Conservation (phyloP, 371 early-diverging fungal genomes). For the Mucor mucedo region DNA sequence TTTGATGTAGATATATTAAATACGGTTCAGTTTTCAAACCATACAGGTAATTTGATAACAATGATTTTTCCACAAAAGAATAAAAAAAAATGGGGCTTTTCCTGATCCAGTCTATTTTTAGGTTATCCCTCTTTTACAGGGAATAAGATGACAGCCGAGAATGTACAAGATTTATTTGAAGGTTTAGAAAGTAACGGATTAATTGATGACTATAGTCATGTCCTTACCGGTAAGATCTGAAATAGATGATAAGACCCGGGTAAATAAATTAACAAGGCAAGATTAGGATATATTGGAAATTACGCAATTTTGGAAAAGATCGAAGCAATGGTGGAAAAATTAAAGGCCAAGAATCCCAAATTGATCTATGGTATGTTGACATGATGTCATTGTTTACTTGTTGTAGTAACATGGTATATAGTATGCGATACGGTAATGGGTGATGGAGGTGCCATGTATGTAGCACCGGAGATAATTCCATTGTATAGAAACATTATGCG, state of each 20-base stretch:
- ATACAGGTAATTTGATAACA: conserved; percentile 62
- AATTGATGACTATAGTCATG: conserved; percentile 73
- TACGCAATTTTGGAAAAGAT: conserved; percentile 70
- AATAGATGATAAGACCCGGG: background rate
- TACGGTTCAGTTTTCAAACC: conserved; percentile 93
- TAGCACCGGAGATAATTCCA: conserved; percentile 78
- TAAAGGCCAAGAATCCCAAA: conserved; percentile 53
- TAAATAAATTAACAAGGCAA: background rate
- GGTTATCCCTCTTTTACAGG: conserved; percentile 85
- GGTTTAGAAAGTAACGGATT: conserved; percentile 79
- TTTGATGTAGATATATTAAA: conserved; percentile 93
- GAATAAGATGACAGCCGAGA: conserved; percentile 61
- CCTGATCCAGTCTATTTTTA: conserved; percentile 17
- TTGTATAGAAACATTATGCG: conserved; percentile 71
- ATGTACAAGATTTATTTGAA: conserved; percentile 71
- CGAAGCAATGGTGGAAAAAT: conserved; percentile 53
- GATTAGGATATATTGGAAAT: conserved; percentile 81
- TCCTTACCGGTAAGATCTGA: conserved; percentile 68
- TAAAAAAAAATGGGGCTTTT: background rate
- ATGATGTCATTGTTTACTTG: background rate
- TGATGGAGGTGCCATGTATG: conserved; percentile 86
- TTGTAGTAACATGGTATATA: conserved; percentile 23
- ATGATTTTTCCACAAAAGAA: background rate
- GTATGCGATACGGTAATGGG: conserved; percentile 96
- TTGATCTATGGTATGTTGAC: conserved; percentile 51